Evolutionary conservation across 306 rosid species (phyloP).

Genomic region (Rosa multiflora): DNA sequence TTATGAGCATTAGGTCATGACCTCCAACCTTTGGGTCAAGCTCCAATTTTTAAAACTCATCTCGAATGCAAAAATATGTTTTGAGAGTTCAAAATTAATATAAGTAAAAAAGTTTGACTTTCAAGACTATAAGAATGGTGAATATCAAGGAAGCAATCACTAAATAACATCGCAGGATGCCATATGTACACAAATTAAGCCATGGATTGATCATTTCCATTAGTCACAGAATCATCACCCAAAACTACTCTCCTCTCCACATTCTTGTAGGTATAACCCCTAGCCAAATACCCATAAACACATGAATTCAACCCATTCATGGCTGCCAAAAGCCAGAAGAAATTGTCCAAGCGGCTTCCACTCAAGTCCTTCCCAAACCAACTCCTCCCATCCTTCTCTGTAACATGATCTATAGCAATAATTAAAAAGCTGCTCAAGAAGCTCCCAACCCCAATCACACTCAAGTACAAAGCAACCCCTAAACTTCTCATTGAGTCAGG

Average conservation of each 20-base stretch:
- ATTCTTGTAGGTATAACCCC: constrained; percentile 19
- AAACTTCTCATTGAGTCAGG: constrained; percentile 95
- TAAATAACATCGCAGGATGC: background rate
- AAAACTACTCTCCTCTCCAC: background rate
- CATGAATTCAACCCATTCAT: background rate
- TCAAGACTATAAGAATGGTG: background rate
- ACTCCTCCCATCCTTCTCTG: constrained; percentile 50
- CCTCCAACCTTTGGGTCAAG: too few species aligned
- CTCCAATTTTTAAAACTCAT: too few species aligned
- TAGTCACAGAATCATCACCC: background rate
- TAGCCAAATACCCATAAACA: constrained; percentile 5
- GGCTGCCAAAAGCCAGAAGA: constrained; percentile 61
- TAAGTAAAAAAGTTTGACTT: background rate
- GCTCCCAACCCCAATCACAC: constrained; percentile 74
- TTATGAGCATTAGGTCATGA: too few species aligned
- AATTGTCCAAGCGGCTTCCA: constrained; percentile 75
- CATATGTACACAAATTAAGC: background rate
- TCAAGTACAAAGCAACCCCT: constrained; percentile 76
- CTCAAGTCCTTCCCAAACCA: constrained; percentile 88
- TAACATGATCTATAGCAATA: constrained; percentile 53
- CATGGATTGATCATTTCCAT: background rate
- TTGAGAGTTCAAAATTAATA: too few species aligned
- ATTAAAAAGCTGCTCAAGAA: constrained; percentile 75
- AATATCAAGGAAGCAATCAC: background rate
- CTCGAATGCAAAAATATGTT: too few species aligned